A percentile compares a stretch with the other conserved stretches of the same genome.
Conservation (phyloP, 192 early-diverging fungal species). For the Pilaira anomala region DNA sequence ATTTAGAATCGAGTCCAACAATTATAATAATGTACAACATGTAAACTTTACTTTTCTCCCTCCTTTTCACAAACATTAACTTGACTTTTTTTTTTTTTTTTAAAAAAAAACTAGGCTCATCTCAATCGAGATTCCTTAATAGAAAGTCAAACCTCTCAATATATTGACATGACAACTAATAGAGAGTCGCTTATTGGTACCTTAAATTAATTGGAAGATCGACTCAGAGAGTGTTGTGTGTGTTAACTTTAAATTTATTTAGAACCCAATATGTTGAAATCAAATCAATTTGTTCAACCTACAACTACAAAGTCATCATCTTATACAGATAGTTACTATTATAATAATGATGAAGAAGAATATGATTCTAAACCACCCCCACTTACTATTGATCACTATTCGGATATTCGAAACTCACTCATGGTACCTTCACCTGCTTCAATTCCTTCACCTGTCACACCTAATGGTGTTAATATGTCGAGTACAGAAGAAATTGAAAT, state of each 20-base stretch:
- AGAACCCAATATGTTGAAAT: too few species aligned
- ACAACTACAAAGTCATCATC: too few species aligned
- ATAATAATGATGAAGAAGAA: too few species aligned
- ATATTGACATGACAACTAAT: neutral
- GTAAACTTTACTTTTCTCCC: too few species aligned
- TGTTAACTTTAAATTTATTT: too few species aligned
- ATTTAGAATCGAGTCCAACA: neutral
- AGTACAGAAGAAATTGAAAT: constrained; percentile 38
- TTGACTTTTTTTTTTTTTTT: neutral
- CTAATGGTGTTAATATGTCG: neutral
- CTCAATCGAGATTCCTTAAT: neutral
- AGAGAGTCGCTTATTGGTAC: neutral
- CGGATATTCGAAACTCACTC: neutral
- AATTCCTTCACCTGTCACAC: neutral
- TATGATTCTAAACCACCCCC: too few species aligned
- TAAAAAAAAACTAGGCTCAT: neutral
- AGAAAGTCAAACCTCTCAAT: neutral
- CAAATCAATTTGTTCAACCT: too few species aligned
- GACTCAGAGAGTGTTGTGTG: too few species aligned
- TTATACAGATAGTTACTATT: too few species aligned
- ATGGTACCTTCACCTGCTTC: constrained; percentile 4
- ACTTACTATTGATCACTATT: too few species aligned
- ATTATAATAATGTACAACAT: neutral
- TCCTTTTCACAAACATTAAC: too few species aligned
- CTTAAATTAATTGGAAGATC: too few species aligned